These are phyloP conservation scores for Nitzschia sp. DNA, from an alignment of 108 stramenopile species.

Conservation along the genomic window DNA sequence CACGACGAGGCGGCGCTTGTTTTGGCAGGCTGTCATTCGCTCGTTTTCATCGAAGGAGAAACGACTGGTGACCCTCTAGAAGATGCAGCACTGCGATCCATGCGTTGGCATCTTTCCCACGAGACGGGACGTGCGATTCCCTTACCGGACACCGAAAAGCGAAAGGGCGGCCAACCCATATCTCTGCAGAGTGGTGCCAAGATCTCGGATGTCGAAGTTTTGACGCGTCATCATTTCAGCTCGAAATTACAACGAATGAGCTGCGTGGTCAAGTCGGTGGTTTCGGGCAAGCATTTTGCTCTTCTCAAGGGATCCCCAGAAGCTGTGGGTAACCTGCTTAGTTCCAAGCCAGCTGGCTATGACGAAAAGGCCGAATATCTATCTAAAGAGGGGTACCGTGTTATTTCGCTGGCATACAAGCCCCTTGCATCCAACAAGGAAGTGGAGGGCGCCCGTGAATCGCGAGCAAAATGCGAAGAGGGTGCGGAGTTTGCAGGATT, in stretches of 20 bases:
- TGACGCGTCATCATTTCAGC: conserved; percentile 95
- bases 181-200: conserved; percentile 19
- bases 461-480: conserved; percentile 70
- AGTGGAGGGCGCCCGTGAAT: conserved; percentile 56
- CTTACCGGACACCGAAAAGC: conserved; percentile 55
- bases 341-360: conserved; percentile 66
- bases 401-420: conserved; percentile 92
- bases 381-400: conserved; percentile 89
- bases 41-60: conserved; percentile 86
- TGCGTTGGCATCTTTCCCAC: conserved; percentile 76
- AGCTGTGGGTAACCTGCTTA: conserved; percentile 81
- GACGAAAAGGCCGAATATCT: conserved; percentile 71
- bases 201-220: conserved; percentile 66
- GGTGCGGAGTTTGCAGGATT: conserved; percentile 89
- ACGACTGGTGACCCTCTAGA: conserved; percentile 92
- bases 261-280: conserved; percentile 74
- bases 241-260: conserved; percentile 98
- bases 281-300: conserved; percentile 54
- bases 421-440: conserved; percentile 39
- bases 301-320: conserved; percentile 98
- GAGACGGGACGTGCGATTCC: conserved; percentile 60
- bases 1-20: conserved; percentile 72
- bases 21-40: conserved; percentile 89
- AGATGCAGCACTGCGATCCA: conserved; percentile 77
- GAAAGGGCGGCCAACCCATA: conserved; percentile 52